Percentiles rank a stretch among this genome's conserved stretches.
Conservation (phyloP, 495 filamentous ascomycete species). For the Tetracladium setigerum region DNA sequence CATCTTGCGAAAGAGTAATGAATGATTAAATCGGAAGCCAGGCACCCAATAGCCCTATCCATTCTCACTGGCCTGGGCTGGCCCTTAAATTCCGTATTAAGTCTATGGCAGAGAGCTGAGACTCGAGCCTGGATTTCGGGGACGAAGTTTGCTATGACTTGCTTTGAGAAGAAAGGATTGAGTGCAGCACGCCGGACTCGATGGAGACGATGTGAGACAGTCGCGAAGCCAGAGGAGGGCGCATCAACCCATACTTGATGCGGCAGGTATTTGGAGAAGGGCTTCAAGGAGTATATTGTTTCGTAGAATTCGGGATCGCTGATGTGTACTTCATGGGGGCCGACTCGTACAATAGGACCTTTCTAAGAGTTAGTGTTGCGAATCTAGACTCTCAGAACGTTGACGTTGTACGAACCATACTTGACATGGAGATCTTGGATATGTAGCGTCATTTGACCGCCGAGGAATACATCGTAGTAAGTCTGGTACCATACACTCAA, state of each 20-base stretch:
- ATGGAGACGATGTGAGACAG: constrained; percentile 35
- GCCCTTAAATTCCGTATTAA: constrained; percentile 3
- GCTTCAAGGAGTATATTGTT: constrained; percentile 29
- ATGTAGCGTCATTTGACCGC: constrained; percentile 18
- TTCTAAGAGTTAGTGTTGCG: neutral
- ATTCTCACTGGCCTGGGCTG: neutral
- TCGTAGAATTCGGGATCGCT: constrained; percentile 45
- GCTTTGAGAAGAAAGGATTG: constrained; percentile 42
- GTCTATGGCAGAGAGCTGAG: constrained; percentile 17
- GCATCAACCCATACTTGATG: neutral
- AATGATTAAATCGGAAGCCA: constrained; percentile 4
- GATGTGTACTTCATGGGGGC: constrained; percentile 47
- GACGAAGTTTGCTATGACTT: constrained; percentile 29
- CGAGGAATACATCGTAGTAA: constrained; percentile 12
- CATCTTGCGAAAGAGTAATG: constrained; percentile 7
- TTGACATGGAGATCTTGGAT: constrained; percentile 23
- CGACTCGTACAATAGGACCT: constrained; percentile 54
- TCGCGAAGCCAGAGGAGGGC: constrained; percentile 29
- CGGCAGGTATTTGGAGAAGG: neutral
- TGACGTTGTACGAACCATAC: constrained; percentile 20
- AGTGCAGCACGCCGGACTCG: constrained; percentile 29
- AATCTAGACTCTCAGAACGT: neutral
- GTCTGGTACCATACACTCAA: constrained; percentile 33
- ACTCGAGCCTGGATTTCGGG: constrained; percentile 36
- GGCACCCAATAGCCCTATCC: neutral